Evolutionary conservation across 2,329 filamentous ascomycete species (phyloP), one percentile per base, ranked within the genome.

Genomic region (Cladosporium austrohemisphaericum): DNA sequence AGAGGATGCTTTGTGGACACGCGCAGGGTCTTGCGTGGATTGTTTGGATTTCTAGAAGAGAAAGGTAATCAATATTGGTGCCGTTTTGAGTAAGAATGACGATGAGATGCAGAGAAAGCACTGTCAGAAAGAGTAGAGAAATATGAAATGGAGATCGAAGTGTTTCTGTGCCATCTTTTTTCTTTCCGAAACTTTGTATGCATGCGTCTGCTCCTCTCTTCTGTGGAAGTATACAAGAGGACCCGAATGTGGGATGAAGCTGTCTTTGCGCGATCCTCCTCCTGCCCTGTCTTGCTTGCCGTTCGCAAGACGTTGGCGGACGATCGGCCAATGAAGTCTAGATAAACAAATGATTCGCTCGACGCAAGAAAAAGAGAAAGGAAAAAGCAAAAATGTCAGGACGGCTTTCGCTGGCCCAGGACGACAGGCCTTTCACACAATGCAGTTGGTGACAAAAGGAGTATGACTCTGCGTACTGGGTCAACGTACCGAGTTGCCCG

Each of bases 401-500:
- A 26, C 25, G n/a, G n/a, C 20, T 19, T 22, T 41, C 38, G 28
- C 36, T 41, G 37, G 28, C 46, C 28, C 36, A 41, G 46, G 38
- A 28, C 28, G 35, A 19, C 41, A 41, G 31, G 19, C 32, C 33
- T 29, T 28, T 47, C 44, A 38, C 32, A 38, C 44, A 47, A 38
- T 38, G 44, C 44, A 47, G 13, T 40, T 8, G 23, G 41, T 20
- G 33, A 38, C 35, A 49, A 52, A 51, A 47, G 44, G 43, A 53
- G 41, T 47, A 51, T 53, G 50, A 49, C 50, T 51, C 52, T 55
- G 54, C 44, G 33, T 33, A 38, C 44, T 47, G 44, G 44, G 46
- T 63, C 58, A 64, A 67, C 65, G 64, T 66, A 68, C 65, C 64
- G 65, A 65, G 52, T 62, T 65, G 56, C 57, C 55, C 52, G 60